These are phyloP conservation scores for Arctium minus DNA, from an alignment of 129 eudicot genomes.

Conservation along the genomic window DNA sequence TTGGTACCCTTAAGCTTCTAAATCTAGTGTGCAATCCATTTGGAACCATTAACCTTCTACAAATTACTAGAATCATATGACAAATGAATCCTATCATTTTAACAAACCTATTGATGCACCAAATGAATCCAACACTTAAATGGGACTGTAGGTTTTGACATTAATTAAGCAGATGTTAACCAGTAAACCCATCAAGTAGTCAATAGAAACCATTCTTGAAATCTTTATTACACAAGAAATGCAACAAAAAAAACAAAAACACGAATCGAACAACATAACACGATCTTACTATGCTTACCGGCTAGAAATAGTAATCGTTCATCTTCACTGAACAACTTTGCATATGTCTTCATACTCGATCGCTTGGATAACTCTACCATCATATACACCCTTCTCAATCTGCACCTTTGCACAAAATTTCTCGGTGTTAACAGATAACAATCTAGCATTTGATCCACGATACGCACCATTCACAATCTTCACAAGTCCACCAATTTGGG, in stretches of 20 bases:
- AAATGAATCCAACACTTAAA: background rate
- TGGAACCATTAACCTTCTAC: too few relatives aligned
- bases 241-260: background rate
- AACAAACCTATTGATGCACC: background rate
- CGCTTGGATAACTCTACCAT: conserved; percentile 79
- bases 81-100: background rate
- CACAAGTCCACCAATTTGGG: conserved; percentile 82
- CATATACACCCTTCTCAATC: conserved; percentile 90
- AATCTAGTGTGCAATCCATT: too few relatives aligned
- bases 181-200: background rate
- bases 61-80: too few relatives aligned
- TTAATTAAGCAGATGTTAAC: background rate
- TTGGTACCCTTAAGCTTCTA: too few relatives aligned
- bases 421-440: conserved; percentile 47
- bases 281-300: conserved; percentile 8
- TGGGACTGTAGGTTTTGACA: background rate
- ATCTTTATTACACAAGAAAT: background rate
- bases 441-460: conserved; percentile 58
- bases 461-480: conserved; percentile 77
- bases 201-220: background rate
- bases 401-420: conserved; percentile 73
- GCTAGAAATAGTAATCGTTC: background rate
- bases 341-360: conserved; percentile 92
- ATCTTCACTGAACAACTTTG: conserved; percentile 56
- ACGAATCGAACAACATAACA: background rate